phyloP scores from a whole-genome alignment of 331 rosid species.

The Rosa hybrid region DNA sequence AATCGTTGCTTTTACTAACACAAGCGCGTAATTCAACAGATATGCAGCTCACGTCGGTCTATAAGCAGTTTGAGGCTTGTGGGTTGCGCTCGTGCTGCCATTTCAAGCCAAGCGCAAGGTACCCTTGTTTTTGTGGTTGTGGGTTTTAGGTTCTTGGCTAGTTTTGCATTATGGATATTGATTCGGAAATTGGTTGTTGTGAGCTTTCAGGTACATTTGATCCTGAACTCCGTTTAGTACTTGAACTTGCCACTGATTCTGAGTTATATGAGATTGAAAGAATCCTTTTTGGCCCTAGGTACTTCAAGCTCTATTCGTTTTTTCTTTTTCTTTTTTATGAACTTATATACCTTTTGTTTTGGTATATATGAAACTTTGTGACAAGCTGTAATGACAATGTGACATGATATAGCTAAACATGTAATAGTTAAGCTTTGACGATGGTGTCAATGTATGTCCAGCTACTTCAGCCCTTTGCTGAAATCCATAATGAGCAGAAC shows the following conservation, averaged over 20 bases:
- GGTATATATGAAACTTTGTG: not conserved
- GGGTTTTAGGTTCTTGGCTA: not conserved
- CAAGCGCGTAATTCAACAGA: constrained; percentile 19
- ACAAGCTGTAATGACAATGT: not conserved
- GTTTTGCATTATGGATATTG: not conserved
- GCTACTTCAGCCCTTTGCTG: constrained; percentile 89
- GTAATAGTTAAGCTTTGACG: not conserved
- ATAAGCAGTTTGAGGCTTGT: constrained; percentile 37
- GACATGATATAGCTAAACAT: not conserved
- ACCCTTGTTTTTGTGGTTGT: not conserved
- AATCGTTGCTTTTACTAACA: not conserved
- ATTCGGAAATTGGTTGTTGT: not conserved
- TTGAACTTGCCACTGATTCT: constrained; percentile 78
- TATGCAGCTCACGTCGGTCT: constrained; percentile 29
- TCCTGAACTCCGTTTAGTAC: constrained; percentile 72
- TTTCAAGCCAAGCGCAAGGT: constrained; percentile 48
- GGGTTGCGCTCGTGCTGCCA: constrained; percentile 43
- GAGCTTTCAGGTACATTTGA: constrained; percentile 47
- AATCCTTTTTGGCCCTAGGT: constrained; percentile 89
- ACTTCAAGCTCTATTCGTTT: not conserved
- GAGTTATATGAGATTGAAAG: constrained; percentile 73
- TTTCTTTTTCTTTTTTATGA: not conserved
- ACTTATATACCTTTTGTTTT: not conserved
- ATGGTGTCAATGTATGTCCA: constrained; percentile 32
- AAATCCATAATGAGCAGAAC: constrained; percentile 59